Base-by-base conservation (phyloP, 495 filamentous ascomycete genomes). In the Aspergillus steynii region DNA sequence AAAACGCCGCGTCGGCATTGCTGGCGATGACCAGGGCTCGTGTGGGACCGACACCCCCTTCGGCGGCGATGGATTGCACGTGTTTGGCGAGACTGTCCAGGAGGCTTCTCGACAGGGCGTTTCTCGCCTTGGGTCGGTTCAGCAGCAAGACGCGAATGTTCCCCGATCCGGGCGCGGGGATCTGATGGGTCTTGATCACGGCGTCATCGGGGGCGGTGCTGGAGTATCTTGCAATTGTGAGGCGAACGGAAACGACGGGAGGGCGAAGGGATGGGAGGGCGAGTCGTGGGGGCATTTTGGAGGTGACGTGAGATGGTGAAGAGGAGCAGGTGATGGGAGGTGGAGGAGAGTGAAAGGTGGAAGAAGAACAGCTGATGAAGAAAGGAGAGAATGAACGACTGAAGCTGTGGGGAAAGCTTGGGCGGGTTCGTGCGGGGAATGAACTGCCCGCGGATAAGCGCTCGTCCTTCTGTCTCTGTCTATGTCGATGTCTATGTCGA, bases 71-170 rank as follows among this genome's bases (percentile, higher is more conserved):
- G 37, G 82, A 80, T 55, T 85, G 76, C 51, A 97, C 82, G 55
- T 95, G 83, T n/a, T 82, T 73, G 28, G 82, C 78, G 27, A 99
- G 82, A 12, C 87, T 83, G 6, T 82, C 71, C 55, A 99, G 81
- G 34, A 99, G 80, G 45, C 86, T 84, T 52, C 80, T 81, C 0
- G 94, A 97, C 74, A 99, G 89, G 52, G 95, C 93, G 69, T 99
- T 99, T 62, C 92, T 88, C 46, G 92, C 89, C 1, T 82, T 68
- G 3, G 93, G 95, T 12, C 91, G 86, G 74, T 96, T 91, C 64
- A 99, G 86, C 55, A 91, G 88, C 55, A 99, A 83, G 61, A 98
- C 83, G 49, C 90, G 88, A 71, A 99, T 94, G 75, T 87, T 87
- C 59, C 95, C 95, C 4, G 85, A 84, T 65, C 89, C 86, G 0